Base-by-base conservation (phyloP, 169 alveolate genomes). In the Ophryocystis elektroscirrha region DNA sequence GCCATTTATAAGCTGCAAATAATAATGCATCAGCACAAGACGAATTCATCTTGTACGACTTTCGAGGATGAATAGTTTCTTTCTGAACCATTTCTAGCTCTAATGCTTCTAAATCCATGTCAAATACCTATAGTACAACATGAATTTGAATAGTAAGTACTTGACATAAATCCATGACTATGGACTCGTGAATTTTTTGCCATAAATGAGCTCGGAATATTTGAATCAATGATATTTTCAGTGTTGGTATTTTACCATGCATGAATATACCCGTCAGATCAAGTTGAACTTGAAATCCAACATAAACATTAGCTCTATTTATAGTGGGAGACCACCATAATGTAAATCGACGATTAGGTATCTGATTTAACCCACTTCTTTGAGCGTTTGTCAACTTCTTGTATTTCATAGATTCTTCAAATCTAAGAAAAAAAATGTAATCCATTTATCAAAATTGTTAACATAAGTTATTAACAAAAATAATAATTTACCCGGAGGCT, bases 311-410 rank as follows among this genome's bases (percentile, higher is more conserved):
- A 57, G 98, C 97, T 52, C 99, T 78, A 73, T 95, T 95, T 27
- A 95, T 90, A 12, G 99, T 95, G 12, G 99, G 99, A 2, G 96
- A 83, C 98, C 99, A 95, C 99, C 99, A 95, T 37, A 95, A 84
- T 24, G 99, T 95, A 71, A 95, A 95, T 57, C 99, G 79, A 61
- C 99, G 83, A 56, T 95, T 95, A 1, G 99, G 99, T 46, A 95
- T 95, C 72, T 92, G 95, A 56, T 92, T 94, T 55, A 89, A 62
- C 22, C 99, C 99, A 41, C 96, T 81, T 42, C 98, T 75, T 67
- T 95, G 96, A n/a, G 99, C 99, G 68, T 95, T 94, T 2, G 99
- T 95, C 58, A 95, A 74, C 74, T 91, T 91, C 74, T 91, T 95
- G 72, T 87, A 92, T 67, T 89, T 87, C 98, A 95, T 91, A 29